Conservation (phyloP, 306 rosid genomes). For the Fragaria ananassa region DNA sequence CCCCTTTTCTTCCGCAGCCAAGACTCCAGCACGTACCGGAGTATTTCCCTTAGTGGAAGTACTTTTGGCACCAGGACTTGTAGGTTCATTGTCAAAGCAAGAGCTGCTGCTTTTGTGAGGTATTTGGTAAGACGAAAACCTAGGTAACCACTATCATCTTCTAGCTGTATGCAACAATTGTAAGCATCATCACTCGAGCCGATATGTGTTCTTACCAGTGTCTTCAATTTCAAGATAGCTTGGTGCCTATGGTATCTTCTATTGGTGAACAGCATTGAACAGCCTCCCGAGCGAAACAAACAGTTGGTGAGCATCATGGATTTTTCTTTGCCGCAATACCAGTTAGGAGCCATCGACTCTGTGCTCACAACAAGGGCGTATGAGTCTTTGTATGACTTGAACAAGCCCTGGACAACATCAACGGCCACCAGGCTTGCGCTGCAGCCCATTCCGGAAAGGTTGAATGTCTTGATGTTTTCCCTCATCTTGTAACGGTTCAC, state of each 20-base stretch:
- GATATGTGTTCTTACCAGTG: slow-evolving; percentile 56
- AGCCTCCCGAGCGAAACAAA: slow-evolving; percentile 71
- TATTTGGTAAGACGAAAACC: slow-evolving; percentile 71
- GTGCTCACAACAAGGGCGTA: slow-evolving; percentile 77
- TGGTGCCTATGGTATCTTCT: slow-evolving; percentile 26
- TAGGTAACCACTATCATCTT: slow-evolving; percentile 53
- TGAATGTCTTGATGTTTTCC: slow-evolving; percentile 54
- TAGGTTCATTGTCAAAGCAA: slow-evolving; percentile 58
- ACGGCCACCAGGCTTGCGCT: slow-evolving; percentile 71
- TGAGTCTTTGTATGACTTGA: slow-evolving; percentile 41
- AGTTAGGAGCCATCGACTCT: slow-evolving; percentile 68
- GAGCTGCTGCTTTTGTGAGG: slow-evolving; percentile 61
- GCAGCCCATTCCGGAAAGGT: slow-evolving; percentile 90
- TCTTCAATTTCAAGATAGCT: slow-evolving; percentile 63
- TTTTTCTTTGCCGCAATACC: slow-evolving; percentile 70
- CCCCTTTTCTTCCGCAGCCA: background rate
- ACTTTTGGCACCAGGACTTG: slow-evolving; percentile 48
- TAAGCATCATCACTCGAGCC: slow-evolving; percentile 79
- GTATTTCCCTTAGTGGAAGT: slow-evolving; percentile 57
- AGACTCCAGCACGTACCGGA: slow-evolving; percentile 25
- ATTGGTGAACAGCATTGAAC: slow-evolving; percentile 74
- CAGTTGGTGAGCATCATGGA: slow-evolving; percentile 81
- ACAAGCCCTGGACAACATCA: slow-evolving; percentile 64
- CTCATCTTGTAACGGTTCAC: slow-evolving; percentile 77
- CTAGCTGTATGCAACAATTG: slow-evolving; percentile 67